phyloP scores from a whole-genome alignment of 2,329 filamentous ascomycete genomes.

The Colletotrichum sp. region DNA sequence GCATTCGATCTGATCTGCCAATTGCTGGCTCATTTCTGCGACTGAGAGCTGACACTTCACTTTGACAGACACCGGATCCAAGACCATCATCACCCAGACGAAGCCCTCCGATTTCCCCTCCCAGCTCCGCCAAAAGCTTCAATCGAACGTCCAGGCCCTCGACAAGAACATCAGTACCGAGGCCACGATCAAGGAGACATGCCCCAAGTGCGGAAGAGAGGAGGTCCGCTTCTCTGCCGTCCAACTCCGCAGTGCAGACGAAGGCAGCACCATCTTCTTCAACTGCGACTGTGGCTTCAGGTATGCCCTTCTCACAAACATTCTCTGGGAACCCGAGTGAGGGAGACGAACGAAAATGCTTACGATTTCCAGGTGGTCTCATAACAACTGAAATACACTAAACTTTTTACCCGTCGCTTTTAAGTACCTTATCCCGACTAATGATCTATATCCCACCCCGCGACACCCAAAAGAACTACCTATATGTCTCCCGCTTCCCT shows the following conservation, averaged over 20 bases:
- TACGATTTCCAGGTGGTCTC: constrained; percentile 51
- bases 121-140: constrained; percentile 79
- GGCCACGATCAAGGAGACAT: constrained; percentile 70
- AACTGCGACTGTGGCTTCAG: constrained; percentile 86
- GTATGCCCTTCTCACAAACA: constrained; percentile 51
- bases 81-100: constrained; percentile 80
- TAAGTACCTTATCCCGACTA: constrained; percentile 20
- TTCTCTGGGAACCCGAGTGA: neutral
- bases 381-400: constrained; percentile 58
- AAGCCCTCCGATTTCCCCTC: constrained; percentile 92
- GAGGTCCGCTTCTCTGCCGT: constrained; percentile 86
- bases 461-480: neutral
- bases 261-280: constrained; percentile 93
- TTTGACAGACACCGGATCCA: constrained; percentile 71
- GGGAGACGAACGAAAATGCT: constrained; percentile 25
- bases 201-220: constrained; percentile 79
- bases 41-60: neutral
- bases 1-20: neutral
- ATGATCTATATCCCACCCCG: constrained; percentile 17
- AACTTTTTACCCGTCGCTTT: constrained; percentile 17
- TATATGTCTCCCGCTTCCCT: constrained; percentile 17
- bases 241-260: constrained; percentile 90
- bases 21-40: neutral
- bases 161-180: constrained; percentile 79
- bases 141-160: constrained; percentile 83